Evolutionary conservation across 1,139 yeast genomes (phyloP).

Genomic region (Blastobotrys buckinghamii): DNA sequence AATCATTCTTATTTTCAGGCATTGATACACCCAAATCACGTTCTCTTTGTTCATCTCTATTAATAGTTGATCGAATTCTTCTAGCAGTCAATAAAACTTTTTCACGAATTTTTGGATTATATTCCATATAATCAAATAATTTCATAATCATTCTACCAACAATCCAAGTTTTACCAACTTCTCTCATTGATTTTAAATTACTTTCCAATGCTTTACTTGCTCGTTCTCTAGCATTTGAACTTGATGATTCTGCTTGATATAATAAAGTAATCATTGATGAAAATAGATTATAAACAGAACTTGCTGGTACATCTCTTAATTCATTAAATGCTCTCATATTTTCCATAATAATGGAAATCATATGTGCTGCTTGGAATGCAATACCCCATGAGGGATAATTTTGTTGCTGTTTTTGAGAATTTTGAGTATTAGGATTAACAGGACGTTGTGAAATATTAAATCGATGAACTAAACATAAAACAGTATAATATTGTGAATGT

Average conservation of each 20-base stretch:
- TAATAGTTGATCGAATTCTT: background rate
- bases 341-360: conserved; percentile 64
- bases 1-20: background rate
- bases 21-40: background rate
- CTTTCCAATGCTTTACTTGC: conserved; percentile 54
- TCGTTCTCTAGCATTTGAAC: conserved; percentile 50
- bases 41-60: background rate
- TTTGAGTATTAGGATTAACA: conserved; percentile 21
- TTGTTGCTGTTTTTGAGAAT: conserved; percentile 14
- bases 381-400: conserved; percentile 76
- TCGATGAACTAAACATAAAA: conserved; percentile 66
- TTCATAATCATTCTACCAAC: conserved; percentile 36
- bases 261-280: conserved; percentile 69
- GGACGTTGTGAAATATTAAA: conserved; percentile 57
- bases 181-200: conserved; percentile 48
- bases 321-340: conserved; percentile 50
- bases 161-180: conserved; percentile 43
- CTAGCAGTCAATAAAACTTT: conserved; percentile 27
- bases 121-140: conserved; percentile 29
- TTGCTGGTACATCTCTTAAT: conserved; percentile 50
- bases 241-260: conserved; percentile 63
- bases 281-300: conserved; percentile 49
- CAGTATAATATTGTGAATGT: conserved; percentile 68
- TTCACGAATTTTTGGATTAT: conserved; percentile 26
- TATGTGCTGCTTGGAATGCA: conserved; percentile 78